Conservation (phyloP, 2,329 filamentous ascomycete species). For the Fusarium haematococcum region DNA sequence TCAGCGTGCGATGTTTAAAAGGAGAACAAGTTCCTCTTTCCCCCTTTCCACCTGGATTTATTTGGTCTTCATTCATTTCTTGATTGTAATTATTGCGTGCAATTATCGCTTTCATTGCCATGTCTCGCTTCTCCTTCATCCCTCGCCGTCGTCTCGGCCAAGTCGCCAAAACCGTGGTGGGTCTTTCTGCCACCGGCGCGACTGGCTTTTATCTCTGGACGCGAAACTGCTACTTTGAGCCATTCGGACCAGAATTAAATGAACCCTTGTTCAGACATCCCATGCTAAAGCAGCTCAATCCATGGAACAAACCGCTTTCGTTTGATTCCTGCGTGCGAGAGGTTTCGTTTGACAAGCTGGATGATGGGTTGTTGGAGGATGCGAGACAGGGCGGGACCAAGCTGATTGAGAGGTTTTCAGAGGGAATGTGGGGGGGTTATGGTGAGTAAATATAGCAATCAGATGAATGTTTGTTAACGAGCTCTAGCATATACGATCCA, state of each 20-base stretch:
- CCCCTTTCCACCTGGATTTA: background rate
- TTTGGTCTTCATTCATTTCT: background rate
- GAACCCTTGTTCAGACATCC: conserved; percentile 25
- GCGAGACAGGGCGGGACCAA: conserved; percentile 25
- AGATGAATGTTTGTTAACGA: rapidly evolving
- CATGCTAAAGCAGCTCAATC: conserved; percentile 27
- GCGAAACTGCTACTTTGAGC: conserved; percentile 36
- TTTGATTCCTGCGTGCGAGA: conserved; percentile 35
- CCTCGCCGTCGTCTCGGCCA: background rate
- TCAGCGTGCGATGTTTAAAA: background rate
- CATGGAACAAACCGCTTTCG: conserved; percentile 33
- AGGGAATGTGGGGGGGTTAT: conserved; percentile 38
- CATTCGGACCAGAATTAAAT: conserved; percentile 19
- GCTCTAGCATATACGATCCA: conserved; percentile 19
- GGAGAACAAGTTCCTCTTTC: background rate
- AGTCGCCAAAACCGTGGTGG: background rate
- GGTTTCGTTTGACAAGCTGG: conserved; percentile 14
- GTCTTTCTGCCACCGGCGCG: conserved; percentile 7
- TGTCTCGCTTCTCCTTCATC: background rate
- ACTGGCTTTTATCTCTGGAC: conserved; percentile 28
- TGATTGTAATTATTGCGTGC: too few species aligned
- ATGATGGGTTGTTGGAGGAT: conserved; percentile 19
- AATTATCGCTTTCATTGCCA: background rate
- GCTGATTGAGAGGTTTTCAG: conserved; percentile 28
- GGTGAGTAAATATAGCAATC: background rate